Percentiles rank a stretch among this genome's conserved stretches.
Evolutionary conservation across 495 filamentous ascomycete species (phyloP).

Genomic region (Hypomontagnella submonticulosa): DNA sequence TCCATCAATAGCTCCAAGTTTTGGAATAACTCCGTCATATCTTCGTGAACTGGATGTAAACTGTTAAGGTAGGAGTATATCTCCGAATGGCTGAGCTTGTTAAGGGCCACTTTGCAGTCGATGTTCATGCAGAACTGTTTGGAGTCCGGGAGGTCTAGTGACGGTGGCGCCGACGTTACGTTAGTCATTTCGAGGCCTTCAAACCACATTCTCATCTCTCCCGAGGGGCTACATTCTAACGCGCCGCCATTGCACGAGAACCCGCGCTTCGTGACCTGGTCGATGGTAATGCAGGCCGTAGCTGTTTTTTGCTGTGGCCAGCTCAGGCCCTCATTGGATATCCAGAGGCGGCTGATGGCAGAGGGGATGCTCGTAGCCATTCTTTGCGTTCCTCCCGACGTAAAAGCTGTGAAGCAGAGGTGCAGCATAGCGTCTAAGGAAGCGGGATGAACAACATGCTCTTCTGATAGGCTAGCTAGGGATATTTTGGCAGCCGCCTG

Average conservation of each 20-base stretch:
- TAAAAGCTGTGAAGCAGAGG: conserved; percentile 20
- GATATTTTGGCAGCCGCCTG: conserved; percentile 11
- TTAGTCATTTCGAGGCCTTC: conserved; percentile 26
- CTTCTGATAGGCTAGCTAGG: neutral
- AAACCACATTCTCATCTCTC: conserved; percentile 24
- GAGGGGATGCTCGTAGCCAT: conserved; percentile 28
- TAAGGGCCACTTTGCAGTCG: conserved; percentile 15
- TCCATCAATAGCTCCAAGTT: conserved; percentile 6
- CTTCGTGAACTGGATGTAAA: conserved; percentile 1
- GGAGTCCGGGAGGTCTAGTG: neutral
- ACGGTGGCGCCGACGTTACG: neutral
- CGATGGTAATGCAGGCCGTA: neutral
- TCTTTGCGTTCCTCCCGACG: conserved; percentile 12
- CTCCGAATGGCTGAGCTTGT: conserved; percentile 1
- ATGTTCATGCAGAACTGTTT: conserved; percentile 24
- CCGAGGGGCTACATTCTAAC: neutral
- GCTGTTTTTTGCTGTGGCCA: neutral
- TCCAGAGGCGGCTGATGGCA: conserved; percentile 20
- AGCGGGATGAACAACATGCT: conserved; percentile 54
- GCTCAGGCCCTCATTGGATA: conserved; percentile 15
- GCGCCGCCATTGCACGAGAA: conserved; percentile 14
- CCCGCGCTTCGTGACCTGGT: neutral
- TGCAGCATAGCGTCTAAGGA: conserved; percentile 39
- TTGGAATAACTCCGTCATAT: neutral
- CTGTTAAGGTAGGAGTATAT: neutral